Evolutionary conservation across 176 grass and related monocot genomes (phyloP), one percentile per base, ranked within the genome.

Genomic region (Thalia dealbata): DNA sequence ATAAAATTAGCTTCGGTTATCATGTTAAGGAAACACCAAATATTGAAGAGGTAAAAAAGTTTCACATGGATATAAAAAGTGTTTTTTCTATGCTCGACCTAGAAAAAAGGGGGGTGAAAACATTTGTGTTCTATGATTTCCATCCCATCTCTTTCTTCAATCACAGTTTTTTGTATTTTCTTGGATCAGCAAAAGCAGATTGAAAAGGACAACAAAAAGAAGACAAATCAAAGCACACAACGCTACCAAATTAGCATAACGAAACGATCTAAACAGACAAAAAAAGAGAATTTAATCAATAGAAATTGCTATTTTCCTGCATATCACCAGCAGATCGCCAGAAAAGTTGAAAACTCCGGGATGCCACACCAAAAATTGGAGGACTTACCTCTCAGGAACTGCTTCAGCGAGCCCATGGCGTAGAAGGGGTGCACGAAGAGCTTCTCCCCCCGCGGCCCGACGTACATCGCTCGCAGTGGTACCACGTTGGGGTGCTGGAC

Each of bases 361-460:
- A 58, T 58, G 54, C 54, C 54, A 64, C n/a, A 9, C 13, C 28
- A 8, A 64, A 30, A 48, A 48, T 48, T 19, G 5, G 19, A 22
- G 14, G 29, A 6, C 72, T 91, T 51, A 82, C 89, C 87, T 88
- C 82, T 86, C 29, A 99, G 52, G 80, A 99, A 86, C 0, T 74
- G 87, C 10, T 87, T 75, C 52, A 99, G 87, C 67, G 89, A 88
- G 28, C 87, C 87, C 54, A 90, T 87, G 29, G 85, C 87, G 65
- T 91, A 99, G 83, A 99, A 93, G 0, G 90, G 95, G 43, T 93
- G 95, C 12, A 91, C 95, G 44, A 97, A 86, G 72, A 97, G 86
- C 74, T 93, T 97, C 89, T 97, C 90, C 46, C 95, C 90, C 16
- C 87, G 79, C 60, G 93, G 93, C 6, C 93, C 93, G 23, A 88